A percentile compares a stretch with the other conserved stretches of the same genome.
Conservation (phyloP, 768 basidiomycete species). For the Leccinellum albellum region DNA sequence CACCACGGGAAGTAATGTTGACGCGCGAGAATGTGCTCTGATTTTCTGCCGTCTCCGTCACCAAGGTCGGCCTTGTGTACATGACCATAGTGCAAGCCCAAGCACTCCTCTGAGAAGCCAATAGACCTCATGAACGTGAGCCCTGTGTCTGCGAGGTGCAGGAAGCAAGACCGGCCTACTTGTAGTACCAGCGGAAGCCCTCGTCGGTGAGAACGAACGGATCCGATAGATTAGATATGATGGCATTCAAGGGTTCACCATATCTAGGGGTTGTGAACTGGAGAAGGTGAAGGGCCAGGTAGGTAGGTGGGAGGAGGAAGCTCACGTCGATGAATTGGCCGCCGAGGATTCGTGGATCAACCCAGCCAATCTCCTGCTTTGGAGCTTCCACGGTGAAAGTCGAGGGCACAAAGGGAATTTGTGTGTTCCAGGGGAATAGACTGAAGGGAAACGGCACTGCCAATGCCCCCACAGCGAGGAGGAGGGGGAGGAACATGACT, state of each 20-base stretch:
- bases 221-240: conserved; percentile 76
- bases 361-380: conserved; percentile 39
- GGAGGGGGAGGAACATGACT: conserved; percentile 12
- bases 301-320: background rate
- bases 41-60: conserved; percentile 70
- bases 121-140: conserved; percentile 51
- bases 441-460: conserved; percentile 14
- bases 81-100: conserved; percentile 73
- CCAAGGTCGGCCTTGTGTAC: conserved; percentile 80
- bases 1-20: conserved; percentile 75
- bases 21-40: conserved; percentile 68
- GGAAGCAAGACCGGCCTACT: conserved; percentile 35
- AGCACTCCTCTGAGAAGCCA: conserved; percentile 79
- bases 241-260: conserved; percentile 83
- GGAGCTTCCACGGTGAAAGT: conserved; percentile 9
- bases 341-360: conserved; percentile 70
- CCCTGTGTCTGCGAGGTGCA: background rate
- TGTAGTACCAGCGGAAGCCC: conserved; percentile 68
- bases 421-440: conserved; percentile 4
- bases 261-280: conserved; percentile 62
- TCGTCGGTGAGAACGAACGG: conserved; percentile 73
- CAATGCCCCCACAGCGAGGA: conserved; percentile 9
- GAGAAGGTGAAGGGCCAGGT: background rate
- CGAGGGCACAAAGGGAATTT: conserved; percentile 6
- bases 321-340: conserved; percentile 76